These are phyloP conservation scores for Cordyceps sp. DNA, from an alignment of 2,329 filamentous ascomycete genomes.

Conservation along the genomic window DNA sequence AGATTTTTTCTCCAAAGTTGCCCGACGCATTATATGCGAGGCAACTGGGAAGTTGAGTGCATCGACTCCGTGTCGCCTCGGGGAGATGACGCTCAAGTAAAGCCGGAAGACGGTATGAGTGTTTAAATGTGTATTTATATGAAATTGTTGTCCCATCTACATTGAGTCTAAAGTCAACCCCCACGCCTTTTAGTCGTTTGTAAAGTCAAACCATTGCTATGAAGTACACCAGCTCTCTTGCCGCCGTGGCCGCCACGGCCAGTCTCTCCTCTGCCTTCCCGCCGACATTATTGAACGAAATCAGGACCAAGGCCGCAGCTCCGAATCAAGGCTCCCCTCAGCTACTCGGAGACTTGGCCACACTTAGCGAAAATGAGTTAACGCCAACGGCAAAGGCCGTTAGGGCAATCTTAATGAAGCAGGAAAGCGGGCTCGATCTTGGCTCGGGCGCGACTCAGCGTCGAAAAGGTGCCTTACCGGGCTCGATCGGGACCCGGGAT, in stretches of 20 bases:
- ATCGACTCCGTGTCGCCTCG: too few relatives aligned
- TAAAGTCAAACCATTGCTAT: background rate
- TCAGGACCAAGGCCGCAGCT: background rate
- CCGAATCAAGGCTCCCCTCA: background rate
- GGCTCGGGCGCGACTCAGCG: too few relatives aligned
- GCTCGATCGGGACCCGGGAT: too few relatives aligned
- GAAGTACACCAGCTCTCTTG: background rate
- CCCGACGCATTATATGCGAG: too few relatives aligned
- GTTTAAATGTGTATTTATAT: background rate
- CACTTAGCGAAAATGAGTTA: conserved; percentile 10
- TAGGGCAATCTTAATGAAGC: conserved; percentile 13
- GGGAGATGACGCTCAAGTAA: too few relatives aligned
- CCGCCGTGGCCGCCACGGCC: background rate
- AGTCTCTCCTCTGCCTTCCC: background rate
- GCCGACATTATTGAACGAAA: background rate
- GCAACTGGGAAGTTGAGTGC: too few relatives aligned
- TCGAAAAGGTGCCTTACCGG: too few relatives aligned
- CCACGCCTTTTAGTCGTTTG: background rate
- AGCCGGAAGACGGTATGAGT: too few relatives aligned
- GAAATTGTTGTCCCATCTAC: too few relatives aligned
- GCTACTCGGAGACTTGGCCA: conserved; percentile 19
- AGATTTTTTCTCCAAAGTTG: too few relatives aligned
- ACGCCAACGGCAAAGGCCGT: conserved; percentile 15
- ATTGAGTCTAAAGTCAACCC: background rate
- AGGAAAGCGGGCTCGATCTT: background rate